Evolutionary conservation across 495 filamentous ascomycete genomes (phyloP).

Genomic region (Cenococcum geophilum): DNA sequence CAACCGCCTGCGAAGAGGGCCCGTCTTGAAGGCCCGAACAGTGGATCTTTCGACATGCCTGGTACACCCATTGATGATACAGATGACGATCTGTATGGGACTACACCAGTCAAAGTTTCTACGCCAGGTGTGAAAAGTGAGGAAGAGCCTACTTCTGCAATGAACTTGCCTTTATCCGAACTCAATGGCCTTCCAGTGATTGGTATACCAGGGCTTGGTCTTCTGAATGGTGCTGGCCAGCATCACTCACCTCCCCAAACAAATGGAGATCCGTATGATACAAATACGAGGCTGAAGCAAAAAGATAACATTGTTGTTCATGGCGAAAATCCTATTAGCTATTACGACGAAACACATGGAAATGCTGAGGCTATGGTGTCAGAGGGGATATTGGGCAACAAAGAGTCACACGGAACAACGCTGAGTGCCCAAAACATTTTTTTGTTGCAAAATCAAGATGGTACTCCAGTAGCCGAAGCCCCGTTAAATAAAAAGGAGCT

Average conservation of each 20-base stretch:
- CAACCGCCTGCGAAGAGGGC: conserved; percentile 30
- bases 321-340: background rate
- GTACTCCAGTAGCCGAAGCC: too few relatives aligned
- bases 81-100: conserved; percentile 31
- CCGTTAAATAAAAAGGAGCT: too few relatives aligned
- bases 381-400: too few relatives aligned
- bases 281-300: background rate
- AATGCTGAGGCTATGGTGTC: too few relatives aligned
- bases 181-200: conserved; percentile 2
- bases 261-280: background rate
- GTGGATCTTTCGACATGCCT: conserved; percentile 22
- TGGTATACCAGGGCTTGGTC: conserved; percentile 24
- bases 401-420: too few relatives aligned
- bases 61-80: conserved; percentile 27
- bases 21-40: conserved; percentile 15
- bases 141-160: background rate
- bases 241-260: conserved; percentile 1
- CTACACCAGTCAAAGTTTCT: conserved; percentile 17
- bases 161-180: conserved; percentile 6
- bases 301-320: too few relatives aligned
- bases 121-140: background rate
- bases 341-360: background rate
- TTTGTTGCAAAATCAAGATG: too few relatives aligned
- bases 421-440: too few relatives aligned
- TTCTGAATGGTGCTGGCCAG: conserved; percentile 6